A percentile compares a stretch with the other conserved stretches of the same genome.
These are phyloP conservation scores for Solanum hybrid DNA, from an alignment of 305 asterid species.

Conservation along the genomic window DNA sequence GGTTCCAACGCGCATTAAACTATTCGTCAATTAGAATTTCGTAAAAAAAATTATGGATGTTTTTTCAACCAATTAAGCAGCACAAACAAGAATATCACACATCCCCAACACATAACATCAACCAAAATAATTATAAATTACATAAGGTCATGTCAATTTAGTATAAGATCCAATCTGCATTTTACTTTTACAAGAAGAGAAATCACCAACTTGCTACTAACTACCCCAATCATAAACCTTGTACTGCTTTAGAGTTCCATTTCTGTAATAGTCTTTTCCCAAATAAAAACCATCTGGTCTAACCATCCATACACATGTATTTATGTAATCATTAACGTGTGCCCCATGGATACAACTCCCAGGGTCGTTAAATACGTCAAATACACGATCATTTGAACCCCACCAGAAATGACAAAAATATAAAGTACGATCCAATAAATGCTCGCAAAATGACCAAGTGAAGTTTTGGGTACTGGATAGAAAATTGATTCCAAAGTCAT, in stretches of 20 bases:
- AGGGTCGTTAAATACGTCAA: neutral
- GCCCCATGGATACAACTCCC: neutral
- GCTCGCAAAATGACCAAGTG: neutral
- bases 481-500: neutral
- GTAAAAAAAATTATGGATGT: no score
- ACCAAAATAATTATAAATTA: neutral
- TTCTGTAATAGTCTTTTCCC: neutral
- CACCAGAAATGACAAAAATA: neutral
- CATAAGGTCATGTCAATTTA: neutral
- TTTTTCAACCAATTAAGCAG: neutral
- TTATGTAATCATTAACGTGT: neutral
- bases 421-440: neutral
- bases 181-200: neutral
- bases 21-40: neutral
- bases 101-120: neutral
- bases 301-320: neutral
- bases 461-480: neutral
- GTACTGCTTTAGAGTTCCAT: neutral
- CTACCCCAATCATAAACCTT: neutral
- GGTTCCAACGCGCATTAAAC: neutral
- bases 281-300: neutral
- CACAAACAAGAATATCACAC: neutral
- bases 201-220: neutral
- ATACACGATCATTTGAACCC: neutral
- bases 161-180: neutral